Evolutionary conservation across 2,329 filamentous ascomycete species (phyloP), one percentile per base, ranked within the genome.

Genomic region (Colletotrichum sp.): DNA sequence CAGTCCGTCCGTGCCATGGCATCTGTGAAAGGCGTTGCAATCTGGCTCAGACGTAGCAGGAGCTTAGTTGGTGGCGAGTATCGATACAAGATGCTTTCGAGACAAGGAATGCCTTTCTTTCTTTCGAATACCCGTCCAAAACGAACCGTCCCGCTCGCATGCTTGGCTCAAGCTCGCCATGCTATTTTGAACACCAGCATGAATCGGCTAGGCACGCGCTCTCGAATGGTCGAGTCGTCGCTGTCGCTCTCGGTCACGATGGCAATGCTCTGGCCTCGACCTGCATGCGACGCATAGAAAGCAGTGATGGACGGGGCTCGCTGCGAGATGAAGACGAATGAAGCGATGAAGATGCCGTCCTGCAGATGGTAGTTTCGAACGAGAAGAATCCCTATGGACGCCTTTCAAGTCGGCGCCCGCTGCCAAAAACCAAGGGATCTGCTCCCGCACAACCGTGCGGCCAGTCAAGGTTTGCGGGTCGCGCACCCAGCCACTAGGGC

Each of bases 61-160:
- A 6, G 36, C 44, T 52, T 75, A 44, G 30, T 28, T n/a, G 34
- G 66, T 77, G 66, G 71, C 75, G 66, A 77, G 21, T 71, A 75
- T 75, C 34, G 71, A 21, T n/a, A 60, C 63, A 36, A 69, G n/a
- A 55, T 21, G 44, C 9, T 36, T 15, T 34, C 59, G 32, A 60
- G 30, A 30, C 55, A 30, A 57, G 72, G 60, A 24, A 34, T 62
- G 24, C 62, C 62, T 52, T 66, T 39, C 62, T 52, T 66, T 39
- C 60, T 21, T 32, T 62, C 28, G 30, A 63, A 32, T 57, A n/a
- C 32, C 52, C 18, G 59, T 24, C 49, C 67, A 18, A 71, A 75
- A 65, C 67, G 62, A 63, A 52, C 52, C 26, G 28, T 55, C 30
- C 52, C 30, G 62, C 62, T 32, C n/a, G 18, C 62, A 63, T 66